phyloP scores from a whole-genome alignment of 2,329 filamentous ascomycete genomes.

The Penicillium psychrosexuale region DNA sequence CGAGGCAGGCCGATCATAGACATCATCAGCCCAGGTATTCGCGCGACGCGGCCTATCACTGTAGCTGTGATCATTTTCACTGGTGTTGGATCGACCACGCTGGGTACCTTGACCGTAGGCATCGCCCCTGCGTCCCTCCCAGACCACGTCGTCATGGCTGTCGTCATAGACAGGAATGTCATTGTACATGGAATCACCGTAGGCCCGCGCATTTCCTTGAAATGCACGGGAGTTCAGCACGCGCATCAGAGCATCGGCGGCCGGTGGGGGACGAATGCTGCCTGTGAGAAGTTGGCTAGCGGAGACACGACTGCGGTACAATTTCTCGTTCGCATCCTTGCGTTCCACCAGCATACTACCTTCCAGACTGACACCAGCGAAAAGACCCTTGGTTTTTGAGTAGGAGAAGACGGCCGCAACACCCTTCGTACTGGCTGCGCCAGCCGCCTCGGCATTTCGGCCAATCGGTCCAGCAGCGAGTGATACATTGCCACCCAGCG shows the following conservation, averaged over 20 bases:
- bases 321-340: constrained; percentile 93
- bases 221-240: constrained; percentile 85
- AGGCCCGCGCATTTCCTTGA: constrained; percentile 57
- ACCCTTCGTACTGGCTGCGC: constrained; percentile 83
- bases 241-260: constrained; percentile 78
- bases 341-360: constrained; percentile 91
- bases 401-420: constrained; percentile 94
- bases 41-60: constrained; percentile 50
- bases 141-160: constrained; percentile 74
- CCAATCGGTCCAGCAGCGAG: constrained; percentile 92
- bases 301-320: constrained; percentile 80
- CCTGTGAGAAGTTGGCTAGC: constrained; percentile 80
- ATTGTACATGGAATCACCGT: constrained; percentile 78
- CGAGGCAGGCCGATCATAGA: constrained; percentile 44
- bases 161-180: constrained; percentile 88
- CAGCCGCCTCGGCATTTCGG: constrained; percentile 91
- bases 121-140: constrained; percentile 70
- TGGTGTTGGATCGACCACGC: constrained; percentile 53
- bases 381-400: constrained; percentile 95
- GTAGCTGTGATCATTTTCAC: constrained; percentile 55
- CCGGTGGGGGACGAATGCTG: constrained; percentile 70
- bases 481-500: constrained; percentile 92
- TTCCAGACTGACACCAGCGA: constrained; percentile 91
- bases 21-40: constrained; percentile 51
- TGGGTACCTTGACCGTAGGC: constrained; percentile 66